Evolutionary conservation across 441 rosid species (phyloP), one percentile per base, ranked within the genome.

Genomic region (Populus hybrid): DNA sequence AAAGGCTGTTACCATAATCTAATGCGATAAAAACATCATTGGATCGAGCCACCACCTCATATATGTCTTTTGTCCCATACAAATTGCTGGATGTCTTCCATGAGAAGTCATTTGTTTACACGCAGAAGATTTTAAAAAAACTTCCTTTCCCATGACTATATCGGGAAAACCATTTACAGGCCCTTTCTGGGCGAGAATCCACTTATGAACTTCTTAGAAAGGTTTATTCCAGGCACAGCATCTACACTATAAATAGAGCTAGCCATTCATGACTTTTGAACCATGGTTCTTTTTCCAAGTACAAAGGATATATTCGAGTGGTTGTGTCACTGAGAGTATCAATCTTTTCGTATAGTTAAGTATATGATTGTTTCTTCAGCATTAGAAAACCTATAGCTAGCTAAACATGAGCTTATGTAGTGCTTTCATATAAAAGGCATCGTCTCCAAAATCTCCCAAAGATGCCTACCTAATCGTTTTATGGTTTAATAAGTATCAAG

Each of bases 391-490:
- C 34, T 75, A 65, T 72, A 78, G 23, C 36, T 21, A 46, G 57
- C 36, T 30, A 69, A 66, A 65, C 74, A 73, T 42, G 77, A 76
- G 77, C 63, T 70, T 74, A 70, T 67, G 24, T 38, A 74, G 65
- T 79, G 80, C 79, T 84, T 83, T 86, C 84, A 59, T 24, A 72
- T 59, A 84, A 81, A 40, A 82, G 80, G 65, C 36, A 76, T 78
- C 73, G 69, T 76, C 65, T 68, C 73, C 68, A 40, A 83, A 84
- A 76, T 76, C 65, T 68, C 73, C 70, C 54, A 83, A 83, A 21
- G 88, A 88, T 88, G 89, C 89, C 82, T 68, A 72, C 83, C 76
- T 68, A 72, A 59, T 78, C 76, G 77, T 57, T 82, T 74, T 75
- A 36, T 67, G 54, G 73, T 72, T 74, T 75, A 80, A 73, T 73